phyloP scores from a whole-genome alignment of 78 protist genomes.

The Dictyostelium capitatum region DNA sequence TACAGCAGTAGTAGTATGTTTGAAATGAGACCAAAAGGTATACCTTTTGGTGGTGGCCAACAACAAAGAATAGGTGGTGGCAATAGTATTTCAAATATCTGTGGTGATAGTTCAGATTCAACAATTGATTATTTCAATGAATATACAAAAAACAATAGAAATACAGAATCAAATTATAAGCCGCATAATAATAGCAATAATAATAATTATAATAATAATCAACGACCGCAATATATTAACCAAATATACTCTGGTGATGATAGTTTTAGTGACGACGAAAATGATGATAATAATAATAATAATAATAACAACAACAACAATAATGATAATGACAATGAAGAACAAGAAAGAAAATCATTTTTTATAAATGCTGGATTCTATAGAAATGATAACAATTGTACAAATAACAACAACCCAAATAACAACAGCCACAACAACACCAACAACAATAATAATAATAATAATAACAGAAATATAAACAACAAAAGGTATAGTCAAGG shows the following conservation, averaged over 20 bases:
- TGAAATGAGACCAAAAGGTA: not conserved
- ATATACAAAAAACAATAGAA: not conserved
- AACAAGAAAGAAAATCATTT: not conserved
- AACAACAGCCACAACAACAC: not conserved
- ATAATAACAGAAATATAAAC: not conserved
- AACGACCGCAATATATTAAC: not conserved
- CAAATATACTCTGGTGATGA: not conserved
- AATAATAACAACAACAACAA: not conserved
- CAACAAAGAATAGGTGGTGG: not conserved
- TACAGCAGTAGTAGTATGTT: not conserved
- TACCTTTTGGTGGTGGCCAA: not conserved
- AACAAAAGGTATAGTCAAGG: not conserved
- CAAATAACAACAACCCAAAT: not conserved
- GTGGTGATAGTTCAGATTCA: not conserved
- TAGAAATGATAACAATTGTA: not conserved
- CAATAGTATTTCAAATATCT: slow-evolving; percentile 17
- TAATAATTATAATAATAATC: not conserved
- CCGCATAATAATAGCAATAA: not conserved
- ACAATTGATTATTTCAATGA: not conserved
- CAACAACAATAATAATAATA: not conserved
- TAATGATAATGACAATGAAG: not conserved
- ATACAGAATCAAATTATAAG: not conserved
- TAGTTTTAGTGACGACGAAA: not conserved
- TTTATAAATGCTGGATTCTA: not conserved
- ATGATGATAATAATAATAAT: not conserved